Evolutionary conservation across 352 stramenopile genomes (phyloP).

Genomic region (Phytopythium vexans): DNA sequence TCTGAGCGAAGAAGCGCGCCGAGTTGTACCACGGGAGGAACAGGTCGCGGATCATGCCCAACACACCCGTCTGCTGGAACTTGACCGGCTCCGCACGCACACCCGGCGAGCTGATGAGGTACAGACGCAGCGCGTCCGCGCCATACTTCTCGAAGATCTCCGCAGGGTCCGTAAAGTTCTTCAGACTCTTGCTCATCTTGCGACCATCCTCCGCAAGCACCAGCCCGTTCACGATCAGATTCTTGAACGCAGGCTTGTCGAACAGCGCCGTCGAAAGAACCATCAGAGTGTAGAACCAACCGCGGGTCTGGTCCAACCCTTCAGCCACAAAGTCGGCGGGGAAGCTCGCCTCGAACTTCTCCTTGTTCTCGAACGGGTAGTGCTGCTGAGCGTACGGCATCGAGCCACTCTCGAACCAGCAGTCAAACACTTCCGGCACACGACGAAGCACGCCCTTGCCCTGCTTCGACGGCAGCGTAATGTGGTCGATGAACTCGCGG

Average conservation of each 20-base stretch:
- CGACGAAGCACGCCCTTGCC: conserved; percentile 84
- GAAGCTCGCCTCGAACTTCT: conserved; percentile 95
- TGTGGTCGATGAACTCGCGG: conserved; percentile 97
- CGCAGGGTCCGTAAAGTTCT: conserved; percentile 97
- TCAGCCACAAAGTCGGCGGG: conserved; percentile 99
- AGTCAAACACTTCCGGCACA: conserved; percentile 96
- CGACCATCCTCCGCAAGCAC: conserved; percentile 98
- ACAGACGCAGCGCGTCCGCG: conserved; percentile 98
- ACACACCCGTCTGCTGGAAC: conserved; percentile 95
- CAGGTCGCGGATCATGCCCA: conserved; percentile 97
- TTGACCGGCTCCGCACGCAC: conserved; percentile 97
- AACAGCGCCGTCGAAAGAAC: conserved; percentile 99
- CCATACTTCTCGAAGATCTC: conserved; percentile 97
- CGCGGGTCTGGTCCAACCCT: conserved; percentile 98
- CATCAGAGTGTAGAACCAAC: conserved; percentile 99
- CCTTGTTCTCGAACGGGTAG: conserved; percentile 99
- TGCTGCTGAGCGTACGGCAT: conserved; percentile 99
- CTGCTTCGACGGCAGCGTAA: conserved; percentile 96
- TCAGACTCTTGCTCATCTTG: conserved; percentile 99
- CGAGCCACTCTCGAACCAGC: conserved; percentile 99
- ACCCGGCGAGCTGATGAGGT: conserved; percentile 99
- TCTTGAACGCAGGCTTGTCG: conserved; percentile 99
- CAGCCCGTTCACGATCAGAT: conserved; percentile 99
- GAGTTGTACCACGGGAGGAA: conserved; percentile 99
- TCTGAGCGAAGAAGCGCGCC: conserved; percentile 98